These are phyloP conservation scores for Mucor sp. DNA, from an alignment of 371 early-diverging fungal genomes.

Conservation along the genomic window DNA sequence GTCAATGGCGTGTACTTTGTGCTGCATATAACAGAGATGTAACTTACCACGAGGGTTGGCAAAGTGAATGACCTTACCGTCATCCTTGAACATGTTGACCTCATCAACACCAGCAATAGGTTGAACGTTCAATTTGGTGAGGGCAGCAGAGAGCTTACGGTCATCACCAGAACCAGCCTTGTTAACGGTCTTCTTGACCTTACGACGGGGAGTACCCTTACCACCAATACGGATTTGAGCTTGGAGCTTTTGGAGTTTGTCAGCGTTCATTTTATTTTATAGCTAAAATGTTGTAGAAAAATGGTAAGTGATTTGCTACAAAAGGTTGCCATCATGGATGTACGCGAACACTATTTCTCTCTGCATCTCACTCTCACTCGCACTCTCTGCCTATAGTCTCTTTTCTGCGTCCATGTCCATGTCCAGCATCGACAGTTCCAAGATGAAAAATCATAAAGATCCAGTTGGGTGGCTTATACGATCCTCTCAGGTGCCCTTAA, in stretches of 20 bases:
- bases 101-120: slow-evolving; percentile 89
- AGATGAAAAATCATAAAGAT: not conserved
- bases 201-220: slow-evolving; percentile 93
- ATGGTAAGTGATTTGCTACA: not conserved
- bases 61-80: slow-evolving; percentile 95
- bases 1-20: too few relatives aligned
- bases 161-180: slow-evolving; percentile 76
- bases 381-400: not conserved
- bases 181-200: slow-evolving; percentile 61
- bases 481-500: not conserved
- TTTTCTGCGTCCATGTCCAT: too few relatives aligned
- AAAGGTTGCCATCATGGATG: not conserved
- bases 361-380: not conserved
- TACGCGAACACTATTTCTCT: slow-evolving; percentile 2
- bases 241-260: slow-evolving; percentile 95
- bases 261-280: slow-evolving; percentile 80
- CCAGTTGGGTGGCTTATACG: slow-evolving; percentile 21
- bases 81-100: slow-evolving; percentile 98
- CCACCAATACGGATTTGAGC: slow-evolving; percentile 92
- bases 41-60: slow-evolving; percentile 82
- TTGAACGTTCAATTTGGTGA: slow-evolving; percentile 91
- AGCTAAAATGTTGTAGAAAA: not conserved
- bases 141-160: slow-evolving; percentile 86
- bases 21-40: not conserved
- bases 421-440: not conserved